Evolutionary conservation across 352 stramenopile species (phyloP).

Genomic region (Pythium rishiriense): DNA sequence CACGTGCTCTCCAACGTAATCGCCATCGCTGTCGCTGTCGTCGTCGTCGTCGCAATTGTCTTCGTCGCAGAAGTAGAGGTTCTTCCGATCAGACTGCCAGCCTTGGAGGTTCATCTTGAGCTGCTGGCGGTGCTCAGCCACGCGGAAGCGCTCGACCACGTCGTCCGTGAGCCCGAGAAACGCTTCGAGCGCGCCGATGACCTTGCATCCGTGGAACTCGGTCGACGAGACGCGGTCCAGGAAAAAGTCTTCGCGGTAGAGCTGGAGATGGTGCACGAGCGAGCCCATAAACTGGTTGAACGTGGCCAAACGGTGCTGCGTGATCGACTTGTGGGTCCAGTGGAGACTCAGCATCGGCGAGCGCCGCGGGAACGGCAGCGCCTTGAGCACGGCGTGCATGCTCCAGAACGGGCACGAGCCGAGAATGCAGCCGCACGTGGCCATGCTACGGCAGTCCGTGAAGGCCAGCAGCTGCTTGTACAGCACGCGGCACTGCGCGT

Average conservation of each 20-base stretch:
- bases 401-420: constrained; percentile 66
- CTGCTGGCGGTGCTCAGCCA: constrained; percentile 10
- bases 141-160: constrained; percentile 19
- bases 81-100: constrained; percentile 36
- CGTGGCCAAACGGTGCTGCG: constrained; percentile 17
- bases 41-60: background rate
- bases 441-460: constrained; percentile 42
- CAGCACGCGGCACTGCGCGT: constrained; percentile 53
- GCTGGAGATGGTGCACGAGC: constrained; percentile 29
- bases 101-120: constrained; percentile 31
- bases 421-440: constrained; percentile 48
- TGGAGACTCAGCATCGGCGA: constrained; percentile 47
- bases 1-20: background rate
- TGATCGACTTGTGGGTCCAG: constrained; percentile 23
- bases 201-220: constrained; percentile 25
- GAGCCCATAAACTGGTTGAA: constrained; percentile 29
- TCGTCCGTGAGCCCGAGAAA: constrained; percentile 32
- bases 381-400: constrained; percentile 39
- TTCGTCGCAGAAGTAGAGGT: constrained; percentile 32
- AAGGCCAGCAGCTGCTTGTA: constrained; percentile 42
- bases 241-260: constrained; percentile 34
- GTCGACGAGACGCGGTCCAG: constrained; percentile 16
- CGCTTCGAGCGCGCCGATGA: constrained; percentile 26
- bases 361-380: constrained; percentile 52
- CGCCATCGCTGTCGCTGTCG: background rate